Conservation (phyloP, 768 basidiomycete genomes). For the Lenzites betulinus region DNA sequence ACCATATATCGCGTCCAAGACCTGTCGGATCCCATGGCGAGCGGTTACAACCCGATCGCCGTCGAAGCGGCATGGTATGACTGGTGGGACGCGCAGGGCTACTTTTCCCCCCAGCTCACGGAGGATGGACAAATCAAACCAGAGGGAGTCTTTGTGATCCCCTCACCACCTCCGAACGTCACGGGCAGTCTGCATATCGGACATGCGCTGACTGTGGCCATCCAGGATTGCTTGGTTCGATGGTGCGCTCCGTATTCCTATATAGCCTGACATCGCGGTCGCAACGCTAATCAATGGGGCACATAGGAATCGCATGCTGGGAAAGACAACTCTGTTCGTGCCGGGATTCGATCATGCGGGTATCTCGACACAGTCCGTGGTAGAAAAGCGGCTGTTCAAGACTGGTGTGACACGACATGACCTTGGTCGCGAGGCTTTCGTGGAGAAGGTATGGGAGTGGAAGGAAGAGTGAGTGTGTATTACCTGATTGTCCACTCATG, state of each 20-base stretch:
- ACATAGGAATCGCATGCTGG: slow-evolving; percentile 91
- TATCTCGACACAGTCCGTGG: slow-evolving; percentile 97
- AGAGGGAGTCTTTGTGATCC: slow-evolving; percentile 80
- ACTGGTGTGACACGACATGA: slow-evolving; percentile 85
- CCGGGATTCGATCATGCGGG: slow-evolving; percentile 99
- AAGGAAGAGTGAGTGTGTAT: slow-evolving; percentile 83
- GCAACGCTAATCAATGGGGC: not conserved
- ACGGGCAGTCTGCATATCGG: slow-evolving; percentile 96
- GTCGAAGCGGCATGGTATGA: slow-evolving; percentile 98
- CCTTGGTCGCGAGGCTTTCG: slow-evolving; percentile 89
- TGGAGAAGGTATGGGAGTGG: slow-evolving; percentile 93
- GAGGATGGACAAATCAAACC: slow-evolving; percentile 58
- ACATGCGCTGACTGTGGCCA: slow-evolving; percentile 87
- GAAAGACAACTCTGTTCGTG: slow-evolving; percentile 84
- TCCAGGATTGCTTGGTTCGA: slow-evolving; percentile 87
- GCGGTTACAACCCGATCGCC: slow-evolving; percentile 93
- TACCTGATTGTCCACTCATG: not conserved
- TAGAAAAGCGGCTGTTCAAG: slow-evolving; percentile 91
- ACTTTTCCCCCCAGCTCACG: slow-evolving; percentile 76
- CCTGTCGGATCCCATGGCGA: slow-evolving; percentile 81
- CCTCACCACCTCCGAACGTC: slow-evolving; percentile 94
- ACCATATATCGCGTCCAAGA: slow-evolving; percentile 47
- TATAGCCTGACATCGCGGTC: not conserved
- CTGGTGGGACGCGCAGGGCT: slow-evolving; percentile 93
- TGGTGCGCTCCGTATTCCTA: slow-evolving; percentile 56